Evolutionary conservation across 2,329 filamentous ascomycete species (phyloP).

Genomic region (Venturiaceae sp.): DNA sequence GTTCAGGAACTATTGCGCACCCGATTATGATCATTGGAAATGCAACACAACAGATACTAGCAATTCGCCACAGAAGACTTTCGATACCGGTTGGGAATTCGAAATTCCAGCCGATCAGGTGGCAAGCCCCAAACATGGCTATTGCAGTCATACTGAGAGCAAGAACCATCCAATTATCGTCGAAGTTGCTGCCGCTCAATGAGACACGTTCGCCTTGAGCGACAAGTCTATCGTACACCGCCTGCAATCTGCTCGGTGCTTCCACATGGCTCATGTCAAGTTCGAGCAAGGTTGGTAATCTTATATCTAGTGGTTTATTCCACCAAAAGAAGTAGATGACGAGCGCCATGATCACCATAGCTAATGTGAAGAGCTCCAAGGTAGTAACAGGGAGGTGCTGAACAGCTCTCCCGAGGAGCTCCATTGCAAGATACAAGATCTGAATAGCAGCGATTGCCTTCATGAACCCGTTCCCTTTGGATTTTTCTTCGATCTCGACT

Average conservation of each 20-base stretch:
- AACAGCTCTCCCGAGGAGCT: neutral
- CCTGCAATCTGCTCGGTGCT: neutral
- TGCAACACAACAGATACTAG: conserved; percentile 5
- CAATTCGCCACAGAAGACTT: conserved; percentile 11
- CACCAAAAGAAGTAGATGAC: conserved; percentile 10
- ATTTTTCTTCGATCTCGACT: neutral
- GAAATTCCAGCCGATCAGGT: conserved; percentile 12
- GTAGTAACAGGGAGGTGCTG: conserved; percentile 10
- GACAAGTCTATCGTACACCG: neutral
- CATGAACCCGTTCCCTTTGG: neutral
- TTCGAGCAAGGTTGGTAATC: conserved; percentile 7
- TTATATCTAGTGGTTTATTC: conserved; percentile 14
- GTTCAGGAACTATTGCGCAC: neutral
- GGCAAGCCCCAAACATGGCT: conserved; percentile 3
- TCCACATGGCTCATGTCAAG: neutral
- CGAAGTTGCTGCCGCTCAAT: too few relatives aligned
- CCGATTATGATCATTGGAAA: neutral
- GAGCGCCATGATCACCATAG: conserved; percentile 11
- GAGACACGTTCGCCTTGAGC: too few relatives aligned
- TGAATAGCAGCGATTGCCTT: neutral
- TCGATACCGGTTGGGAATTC: conserved; percentile 9
- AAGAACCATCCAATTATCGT: neutral
- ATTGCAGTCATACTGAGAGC: neutral
- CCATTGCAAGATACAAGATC: neutral
- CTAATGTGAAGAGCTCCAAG: conserved; percentile 15